These are phyloP conservation scores for Scolecobasidium constrictum DNA, from an alignment of 2,329 filamentous ascomycete species.

Conservation along the genomic window DNA sequence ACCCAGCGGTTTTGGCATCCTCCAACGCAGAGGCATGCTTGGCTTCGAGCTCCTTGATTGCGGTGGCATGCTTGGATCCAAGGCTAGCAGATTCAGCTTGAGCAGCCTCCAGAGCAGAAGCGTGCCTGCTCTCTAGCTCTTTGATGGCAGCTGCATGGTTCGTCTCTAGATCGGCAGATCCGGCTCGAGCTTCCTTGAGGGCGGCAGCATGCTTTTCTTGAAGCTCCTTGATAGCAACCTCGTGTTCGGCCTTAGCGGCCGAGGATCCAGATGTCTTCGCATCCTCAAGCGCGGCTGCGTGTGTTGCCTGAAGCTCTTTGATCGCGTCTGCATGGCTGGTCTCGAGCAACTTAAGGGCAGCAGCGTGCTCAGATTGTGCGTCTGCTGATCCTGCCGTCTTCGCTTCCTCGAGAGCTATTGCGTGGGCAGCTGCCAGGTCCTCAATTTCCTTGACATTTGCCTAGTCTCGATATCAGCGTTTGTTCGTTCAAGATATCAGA, in stretches of 20 bases:
- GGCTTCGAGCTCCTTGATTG: background rate
- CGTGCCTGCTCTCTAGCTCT: background rate
- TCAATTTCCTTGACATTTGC: too few species aligned
- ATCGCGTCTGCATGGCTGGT: background rate
- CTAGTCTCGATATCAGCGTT: too few species aligned
- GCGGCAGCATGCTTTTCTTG: background rate
- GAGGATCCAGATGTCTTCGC: background rate
- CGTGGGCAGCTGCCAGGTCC: too few species aligned
- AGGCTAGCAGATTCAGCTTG: too few species aligned
- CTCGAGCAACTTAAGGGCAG: too few species aligned
- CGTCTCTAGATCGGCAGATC: background rate
- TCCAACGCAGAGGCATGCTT: background rate
- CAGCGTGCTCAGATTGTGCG: too few species aligned
- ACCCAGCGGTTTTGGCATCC: background rate
- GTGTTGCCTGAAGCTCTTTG: background rate
- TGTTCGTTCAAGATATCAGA: too few species aligned
- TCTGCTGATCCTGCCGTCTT: too few species aligned
- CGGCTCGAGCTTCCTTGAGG: background rate
- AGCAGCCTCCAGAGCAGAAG: background rate
- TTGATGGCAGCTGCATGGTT: background rate
- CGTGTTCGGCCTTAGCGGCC: too few species aligned
- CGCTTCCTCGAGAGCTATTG: too few species aligned
- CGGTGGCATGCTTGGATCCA: too few species aligned
- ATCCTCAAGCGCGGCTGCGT: background rate
- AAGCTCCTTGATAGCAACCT: background rate